Evolutionary conservation across 2,329 filamentous ascomycete genomes (phyloP), one percentile per base, ranked within the genome.

Genomic region (Knoxdaviesia capensis): DNA sequence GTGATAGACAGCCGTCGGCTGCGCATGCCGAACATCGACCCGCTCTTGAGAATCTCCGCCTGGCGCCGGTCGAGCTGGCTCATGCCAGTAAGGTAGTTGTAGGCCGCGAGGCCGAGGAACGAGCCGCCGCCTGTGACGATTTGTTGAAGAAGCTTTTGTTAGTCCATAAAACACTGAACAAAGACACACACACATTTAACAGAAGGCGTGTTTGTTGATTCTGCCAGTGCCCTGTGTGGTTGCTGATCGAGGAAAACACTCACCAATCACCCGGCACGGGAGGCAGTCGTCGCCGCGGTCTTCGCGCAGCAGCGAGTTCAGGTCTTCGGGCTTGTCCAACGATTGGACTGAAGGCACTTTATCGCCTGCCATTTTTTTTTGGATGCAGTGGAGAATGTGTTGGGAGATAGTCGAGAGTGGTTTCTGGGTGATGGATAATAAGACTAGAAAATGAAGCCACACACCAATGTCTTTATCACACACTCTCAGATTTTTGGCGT

Each of bases 51-150:
- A 47, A 87, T 83, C 45, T 62, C 58, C n/a, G 66, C 64, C 46
- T 70, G 67, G 55, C 83, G 77, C 50, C 68, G 65, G 50, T 75
- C 68, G 31, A 90, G 70, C 56, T 87, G 80, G 41, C 65, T 64
- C 58, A 77, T 79, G 44, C 83, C 83, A 3, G 79, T 81, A 46
- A 75, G 64, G 59, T 86, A 87, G 57, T 76, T 86, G 59, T 87
- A 90, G 1, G 68, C 75, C 4, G 76, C 82, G 10, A 88, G 71
- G 1, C 79, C 80, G 43, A 84, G 64, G 48, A 90, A 85, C 1
- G 81, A 79, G 35, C 75, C 69, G 52, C 80, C 78, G 38, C 82
- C 82, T 87, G 50, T 43, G 28, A 4, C 29, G 6, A 5, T 31
- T 34, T 39, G 38, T 9, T 49, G 36, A 43, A 42, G 39, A 20